Percentiles rank a stretch among this genome's conserved stretches.
Conservation (phyloP, 805 yeast genomes). For the Tetrapisispora iriomotensis region DNA sequence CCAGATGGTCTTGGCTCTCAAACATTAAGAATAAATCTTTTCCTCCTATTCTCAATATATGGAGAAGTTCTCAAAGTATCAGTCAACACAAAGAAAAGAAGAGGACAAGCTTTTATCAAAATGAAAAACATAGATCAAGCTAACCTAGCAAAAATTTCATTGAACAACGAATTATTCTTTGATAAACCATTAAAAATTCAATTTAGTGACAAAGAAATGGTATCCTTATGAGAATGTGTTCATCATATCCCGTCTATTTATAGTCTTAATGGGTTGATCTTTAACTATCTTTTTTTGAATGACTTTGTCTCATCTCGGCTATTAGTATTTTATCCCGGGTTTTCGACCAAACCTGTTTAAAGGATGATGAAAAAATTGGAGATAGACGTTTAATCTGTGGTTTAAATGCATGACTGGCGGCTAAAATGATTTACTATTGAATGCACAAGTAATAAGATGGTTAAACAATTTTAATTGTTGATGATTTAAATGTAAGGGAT, state of each 20-base stretch:
- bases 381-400: not conserved
- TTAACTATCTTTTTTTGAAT: not conserved
- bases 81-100: slow-evolving; percentile 34
- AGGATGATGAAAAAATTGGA: not conserved
- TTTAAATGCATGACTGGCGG: not conserved
- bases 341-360: too few relatives aligned
- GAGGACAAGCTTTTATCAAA: slow-evolving; percentile 63
- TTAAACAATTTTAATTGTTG: too few relatives aligned
- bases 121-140: slow-evolving; percentile 43
- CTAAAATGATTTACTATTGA: not conserved
- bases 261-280: too few relatives aligned
- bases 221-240: not conserved
- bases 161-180: slow-evolving; percentile 42
- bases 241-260: too few relatives aligned
- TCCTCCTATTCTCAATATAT: slow-evolving; percentile 48
- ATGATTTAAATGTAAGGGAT: too few relatives aligned
- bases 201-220: slow-evolving; percentile 28
- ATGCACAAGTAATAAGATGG: too few relatives aligned
- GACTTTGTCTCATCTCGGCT: too few relatives aligned
- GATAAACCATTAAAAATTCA: slow-evolving; percentile 41
- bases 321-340: too few relatives aligned
- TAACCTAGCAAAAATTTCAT: slow-evolving; percentile 37
- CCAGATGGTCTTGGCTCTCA: slow-evolving; percentile 19
- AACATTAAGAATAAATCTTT: slow-evolving; percentile 43
- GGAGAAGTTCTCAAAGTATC: slow-evolving; percentile 55